phyloP scores from a whole-genome alignment of 305 asterid genomes.

The Rubia tinctorum region DNA sequence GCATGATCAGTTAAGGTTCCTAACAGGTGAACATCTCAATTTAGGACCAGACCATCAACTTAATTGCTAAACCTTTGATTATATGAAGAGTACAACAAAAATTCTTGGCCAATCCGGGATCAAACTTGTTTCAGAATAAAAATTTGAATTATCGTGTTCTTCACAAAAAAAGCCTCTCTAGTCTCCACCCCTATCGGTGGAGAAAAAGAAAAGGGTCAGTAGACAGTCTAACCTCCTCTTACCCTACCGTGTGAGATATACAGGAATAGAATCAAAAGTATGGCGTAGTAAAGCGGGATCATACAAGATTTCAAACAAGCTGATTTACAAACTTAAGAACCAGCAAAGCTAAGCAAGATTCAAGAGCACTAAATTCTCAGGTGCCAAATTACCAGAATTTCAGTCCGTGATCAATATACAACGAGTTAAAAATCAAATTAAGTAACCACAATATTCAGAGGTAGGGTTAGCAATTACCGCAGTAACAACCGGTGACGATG shows the following conservation, averaged over 20 bases:
- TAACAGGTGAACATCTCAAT: background rate
- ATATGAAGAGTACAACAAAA: background rate
- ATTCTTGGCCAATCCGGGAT: background rate
- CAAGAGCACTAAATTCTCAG: background rate
- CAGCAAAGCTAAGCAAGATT: background rate
- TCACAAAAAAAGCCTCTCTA: background rate
- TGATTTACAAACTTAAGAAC: background rate
- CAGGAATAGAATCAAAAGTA: background rate
- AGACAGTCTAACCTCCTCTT: background rate
- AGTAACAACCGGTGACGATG: conserved; percentile 76
- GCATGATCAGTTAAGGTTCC: background rate
- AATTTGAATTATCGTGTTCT: background rate
- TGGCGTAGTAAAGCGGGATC: background rate
- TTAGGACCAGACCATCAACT: background rate
- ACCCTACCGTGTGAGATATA: background rate
- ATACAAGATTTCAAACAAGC: background rate
- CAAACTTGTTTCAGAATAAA: background rate
- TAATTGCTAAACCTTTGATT: background rate
- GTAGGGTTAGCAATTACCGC: conserved; percentile 45
- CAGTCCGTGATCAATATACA: background rate
- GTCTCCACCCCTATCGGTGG: background rate
- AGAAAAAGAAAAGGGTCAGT: background rate
- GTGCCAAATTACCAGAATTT: background rate
- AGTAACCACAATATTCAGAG: background rate
- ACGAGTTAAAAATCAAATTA: background rate